Conservation (phyloP, 2,329 filamentous ascomycete species). For the Trichoderma brevicompactum region DNA sequence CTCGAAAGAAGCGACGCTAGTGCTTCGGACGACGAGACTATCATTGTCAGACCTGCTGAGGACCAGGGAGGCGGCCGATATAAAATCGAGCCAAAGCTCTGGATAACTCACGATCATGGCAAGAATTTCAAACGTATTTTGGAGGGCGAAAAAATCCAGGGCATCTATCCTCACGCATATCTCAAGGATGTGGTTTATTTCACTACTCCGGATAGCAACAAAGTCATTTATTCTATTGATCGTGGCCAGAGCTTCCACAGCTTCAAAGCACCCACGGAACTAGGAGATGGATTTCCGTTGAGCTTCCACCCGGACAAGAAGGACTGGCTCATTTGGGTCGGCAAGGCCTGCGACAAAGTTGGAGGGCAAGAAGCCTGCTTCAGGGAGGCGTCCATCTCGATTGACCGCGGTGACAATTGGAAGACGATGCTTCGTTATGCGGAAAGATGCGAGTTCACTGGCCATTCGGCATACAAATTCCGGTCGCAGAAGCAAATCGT, state of each 20-base stretch:
- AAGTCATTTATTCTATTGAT: slow-evolving; percentile 80
- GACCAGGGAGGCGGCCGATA: slow-evolving; percentile 38
- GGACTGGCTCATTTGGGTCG: slow-evolving; percentile 93
- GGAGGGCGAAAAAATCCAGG: slow-evolving; percentile 68
- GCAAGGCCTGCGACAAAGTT: slow-evolving; percentile 66
- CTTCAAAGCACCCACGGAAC: slow-evolving; percentile 70
- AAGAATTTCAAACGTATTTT: slow-evolving; percentile 79
- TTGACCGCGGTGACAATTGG: slow-evolving; percentile 82
- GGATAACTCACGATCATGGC: slow-evolving; percentile 81
- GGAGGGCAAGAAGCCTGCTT: slow-evolving; percentile 64
- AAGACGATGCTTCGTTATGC: slow-evolving; percentile 73
- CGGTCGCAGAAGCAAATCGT: slow-evolving; percentile 61
- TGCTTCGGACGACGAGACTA: slow-evolving; percentile 70
- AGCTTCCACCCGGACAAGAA: slow-evolving; percentile 83
- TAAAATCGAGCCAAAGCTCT: slow-evolving; percentile 61
- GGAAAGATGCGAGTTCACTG: slow-evolving; percentile 84
- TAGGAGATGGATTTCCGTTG: slow-evolving; percentile 52
- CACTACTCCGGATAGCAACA: slow-evolving; percentile 64
- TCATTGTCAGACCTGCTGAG: slow-evolving; percentile 58
- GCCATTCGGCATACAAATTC: slow-evolving; percentile 60
- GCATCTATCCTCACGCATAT: slow-evolving; percentile 77
- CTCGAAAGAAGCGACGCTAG: slow-evolving; percentile 75
- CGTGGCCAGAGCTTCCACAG: slow-evolving; percentile 73
- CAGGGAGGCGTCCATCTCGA: slow-evolving; percentile 74
- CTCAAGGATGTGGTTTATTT: slow-evolving; percentile 88